Base-by-base conservation (phyloP, 441 rosid species). In the Erysimum cheiri region DNA sequence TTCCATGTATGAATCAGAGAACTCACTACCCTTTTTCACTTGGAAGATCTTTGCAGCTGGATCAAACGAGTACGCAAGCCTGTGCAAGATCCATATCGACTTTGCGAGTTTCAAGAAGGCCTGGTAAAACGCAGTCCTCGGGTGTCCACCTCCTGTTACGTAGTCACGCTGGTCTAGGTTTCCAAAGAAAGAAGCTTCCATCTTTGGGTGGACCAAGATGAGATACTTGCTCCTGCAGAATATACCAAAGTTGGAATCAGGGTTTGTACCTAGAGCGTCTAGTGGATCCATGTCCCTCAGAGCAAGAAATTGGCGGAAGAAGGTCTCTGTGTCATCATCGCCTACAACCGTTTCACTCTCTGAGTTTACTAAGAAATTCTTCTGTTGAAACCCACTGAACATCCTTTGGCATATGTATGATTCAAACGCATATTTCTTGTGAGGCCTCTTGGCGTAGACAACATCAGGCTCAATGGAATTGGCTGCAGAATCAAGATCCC, bases 401-500 rank as follows among this genome's bases (percentile, higher is more conserved):
- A 95, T 92, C 76, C 85, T 90, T 68, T 89, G 96, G 78, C 95
- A 92, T 77, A 94, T 90, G 78, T 92, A 86, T 54, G 98, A 92
- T 72, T 95, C 96, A 70, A 95, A 95, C 53, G 99, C 93, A 52
- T 86, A 90, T 69, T 92, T 85, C 87, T 95, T 92, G 86, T 95
- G 97, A 46, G 96, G 94, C 70, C 99, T 82, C 81, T 92, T 92
- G 36, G 97, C 93, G 72, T 92, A 92, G 53, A 80, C 80, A 71
- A 90, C 98, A 39, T 84, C 80, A n/a, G 90, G 87, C 70, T 95
- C 98, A 40, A 92, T 92, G 5, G 97, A 90, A 64, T 80, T 80
- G 36, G 97, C 92, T 8, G 98, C 99, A 80, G 98, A 88, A 75
- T 95, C 98, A 71, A 95, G 97, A 84, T 95, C 99, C 98, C 99